Conservation (phyloP, 2,329 filamentous ascomycete genomes). For the Teratosphaeriaceae sp. region DNA sequence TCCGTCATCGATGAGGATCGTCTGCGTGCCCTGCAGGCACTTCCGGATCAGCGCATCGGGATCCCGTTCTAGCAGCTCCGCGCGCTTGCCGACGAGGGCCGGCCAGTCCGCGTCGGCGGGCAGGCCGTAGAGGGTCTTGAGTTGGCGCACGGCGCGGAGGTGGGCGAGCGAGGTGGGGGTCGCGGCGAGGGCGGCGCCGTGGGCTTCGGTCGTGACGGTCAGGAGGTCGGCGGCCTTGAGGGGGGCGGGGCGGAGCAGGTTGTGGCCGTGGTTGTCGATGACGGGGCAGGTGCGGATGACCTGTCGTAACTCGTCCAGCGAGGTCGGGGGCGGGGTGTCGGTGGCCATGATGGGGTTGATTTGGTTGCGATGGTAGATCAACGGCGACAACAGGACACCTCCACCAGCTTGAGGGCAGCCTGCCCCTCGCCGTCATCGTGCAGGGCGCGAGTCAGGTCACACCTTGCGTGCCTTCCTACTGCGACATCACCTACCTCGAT, state of each 20-base stretch:
- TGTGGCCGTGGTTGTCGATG: slow-evolving; percentile 69
- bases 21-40: slow-evolving; percentile 67
- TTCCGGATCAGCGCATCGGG: slow-evolving; percentile 51
- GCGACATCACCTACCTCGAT: not conserved
- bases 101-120: slow-evolving; percentile 52
- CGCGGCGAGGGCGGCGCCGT: slow-evolving; percentile 59
- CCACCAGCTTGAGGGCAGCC: too few species aligned
- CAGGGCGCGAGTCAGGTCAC: too few species aligned
- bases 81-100: slow-evolving; percentile 45
- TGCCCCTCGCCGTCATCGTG: too few species aligned
- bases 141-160: slow-evolving; percentile 61
- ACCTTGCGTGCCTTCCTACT: too few species aligned
- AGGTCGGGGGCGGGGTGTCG: not conserved
- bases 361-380: too few species aligned
- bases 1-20: slow-evolving; percentile 72
- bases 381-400: too few species aligned
- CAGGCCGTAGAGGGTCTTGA: slow-evolving; percentile 59
- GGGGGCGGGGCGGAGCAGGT: slow-evolving; percentile 51
- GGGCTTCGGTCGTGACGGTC: slow-evolving; percentile 66
- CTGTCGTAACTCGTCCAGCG: slow-evolving; percentile 20
- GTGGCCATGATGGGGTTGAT: too few species aligned
- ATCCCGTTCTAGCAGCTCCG: slow-evolving; percentile 40
- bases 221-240: slow-evolving; percentile 48
- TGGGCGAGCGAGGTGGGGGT: slow-evolving; percentile 59
- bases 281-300: slow-evolving; percentile 43